Evolutionary conservation across 495 filamentous ascomycete genomes (phyloP).

Genomic region (Hypoxylon cercidicola): DNA sequence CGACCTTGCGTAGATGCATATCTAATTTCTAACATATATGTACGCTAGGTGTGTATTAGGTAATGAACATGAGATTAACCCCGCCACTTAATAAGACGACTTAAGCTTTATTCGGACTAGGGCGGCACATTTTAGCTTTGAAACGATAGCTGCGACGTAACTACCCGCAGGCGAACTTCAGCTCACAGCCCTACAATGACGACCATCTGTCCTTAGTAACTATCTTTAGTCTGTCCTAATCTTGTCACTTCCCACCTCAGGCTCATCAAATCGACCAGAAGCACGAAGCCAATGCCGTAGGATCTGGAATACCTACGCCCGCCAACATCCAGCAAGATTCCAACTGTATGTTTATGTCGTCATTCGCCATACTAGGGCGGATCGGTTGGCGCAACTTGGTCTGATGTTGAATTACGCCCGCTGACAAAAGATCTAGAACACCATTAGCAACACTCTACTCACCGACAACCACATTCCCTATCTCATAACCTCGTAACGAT

Average conservation of each 20-base stretch:
- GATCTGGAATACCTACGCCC: slow-evolving; percentile 15
- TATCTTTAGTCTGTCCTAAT: slow-evolving; percentile 15
- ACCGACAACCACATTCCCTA: neutral
- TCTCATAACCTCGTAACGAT: slow-evolving; percentile 31
- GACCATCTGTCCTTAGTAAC: neutral
- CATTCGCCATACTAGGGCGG: slow-evolving; percentile 1
- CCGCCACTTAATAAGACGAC: slow-evolving; percentile 10
- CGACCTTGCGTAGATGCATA: too few relatives aligned
- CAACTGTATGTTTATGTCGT: neutral
- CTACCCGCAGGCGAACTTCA: slow-evolving; percentile 9
- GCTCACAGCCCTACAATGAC: neutral
- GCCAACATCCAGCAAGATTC: neutral
- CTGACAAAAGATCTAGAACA: neutral
- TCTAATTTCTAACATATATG: too few relatives aligned
- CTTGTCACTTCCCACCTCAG: neutral
- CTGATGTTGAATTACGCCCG: neutral
- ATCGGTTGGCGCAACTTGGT: slow-evolving; percentile 7
- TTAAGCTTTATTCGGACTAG: slow-evolving; percentile 15
- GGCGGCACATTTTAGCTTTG: slow-evolving; percentile 7
- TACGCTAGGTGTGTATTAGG: too few relatives aligned
- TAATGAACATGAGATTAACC: slow-evolving; percentile 10
- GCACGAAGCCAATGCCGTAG: slow-evolving; percentile 12
- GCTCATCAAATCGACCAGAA: neutral
- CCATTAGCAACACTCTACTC: neutral
- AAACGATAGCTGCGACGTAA: slow-evolving; percentile 41